Evolutionary conservation across 768 basidiomycete genomes (phyloP), one percentile per base, ranked within the genome.

Genomic region (Crepidotus variabilis): DNA sequence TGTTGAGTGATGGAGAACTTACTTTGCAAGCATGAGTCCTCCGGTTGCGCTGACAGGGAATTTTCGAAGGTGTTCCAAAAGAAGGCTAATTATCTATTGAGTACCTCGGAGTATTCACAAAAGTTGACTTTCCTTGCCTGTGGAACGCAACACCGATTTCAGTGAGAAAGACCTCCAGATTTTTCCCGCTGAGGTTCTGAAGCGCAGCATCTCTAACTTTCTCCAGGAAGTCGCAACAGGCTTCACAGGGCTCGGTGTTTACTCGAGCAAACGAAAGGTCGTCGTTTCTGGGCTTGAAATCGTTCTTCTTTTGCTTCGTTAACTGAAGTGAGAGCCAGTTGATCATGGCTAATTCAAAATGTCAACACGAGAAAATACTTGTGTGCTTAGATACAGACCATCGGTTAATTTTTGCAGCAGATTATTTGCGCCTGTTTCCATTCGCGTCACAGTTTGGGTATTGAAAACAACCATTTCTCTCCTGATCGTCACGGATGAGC

Each of bases 21-120:
- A 95, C 94, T 98, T 99, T 21, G 97, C 96, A 39, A 99, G 86
- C 92, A 98, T 96, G 51, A 99, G 76, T 14, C 96, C 97, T 43
- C 97, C 97, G 1, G 94, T 94, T 0, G 95, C 94, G 62, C 89
- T 97, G 52, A 99, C 94, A 2, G 94, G 92, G 74, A 98, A 98
- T 72, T 93, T 98, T 66, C 90, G 89, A 55, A 97, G 78, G 67
- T 99, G 97, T 39, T 98, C 97, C 50, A 99, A 79, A 6, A 99
- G 80, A 11, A 95, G 78, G 57, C 96, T 97, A 45, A 49, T 60
- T 22, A 23, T 20, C 18, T 18, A 55, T 58, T 50, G 21, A 18
- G 16, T 43, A 21, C 57, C 34, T 64, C 43, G 7, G 18, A n/a
- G 21, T 47, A 6, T 47, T 22, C 9, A 14, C 13, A 13, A 20